phyloP scores from a whole-genome alignment of 352 stramenopile genomes.

The Phytophthora cactorum region DNA sequence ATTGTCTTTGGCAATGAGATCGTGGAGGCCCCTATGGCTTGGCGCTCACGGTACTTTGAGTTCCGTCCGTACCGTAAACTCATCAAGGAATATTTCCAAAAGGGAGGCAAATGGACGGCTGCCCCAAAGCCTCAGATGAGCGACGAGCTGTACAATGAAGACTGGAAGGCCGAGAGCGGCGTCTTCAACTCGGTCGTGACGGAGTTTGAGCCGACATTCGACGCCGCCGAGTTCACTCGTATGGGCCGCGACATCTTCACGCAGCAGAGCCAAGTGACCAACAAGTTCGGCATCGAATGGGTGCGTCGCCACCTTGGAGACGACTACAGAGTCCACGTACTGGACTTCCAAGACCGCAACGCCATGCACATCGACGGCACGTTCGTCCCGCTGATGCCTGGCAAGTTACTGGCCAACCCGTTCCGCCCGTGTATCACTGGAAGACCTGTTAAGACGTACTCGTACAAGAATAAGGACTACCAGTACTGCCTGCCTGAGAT shows the following conservation, averaged over 20 bases:
- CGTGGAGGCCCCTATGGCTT: slow-evolving; percentile 90
- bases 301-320: slow-evolving; percentile 86
- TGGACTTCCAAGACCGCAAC: slow-evolving; percentile 92
- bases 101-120: slow-evolving; percentile 89
- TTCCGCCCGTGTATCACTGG: slow-evolving; percentile 90
- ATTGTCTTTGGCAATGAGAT: slow-evolving; percentile 93
- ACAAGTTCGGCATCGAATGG: slow-evolving; percentile 92
- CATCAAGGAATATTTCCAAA: slow-evolving; percentile 92
- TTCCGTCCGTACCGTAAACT: slow-evolving; percentile 89
- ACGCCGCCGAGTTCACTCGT: slow-evolving; percentile 90
- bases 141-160: slow-evolving; percentile 89
- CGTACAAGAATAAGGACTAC: slow-evolving; percentile 90
- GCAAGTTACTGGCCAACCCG: slow-evolving; percentile 88
- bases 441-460: slow-evolving; percentile 84
- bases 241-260: slow-evolving; percentile 92
- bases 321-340: slow-evolving; percentile 86
- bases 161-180: slow-evolving; percentile 81
- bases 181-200: slow-evolving; percentile 90
- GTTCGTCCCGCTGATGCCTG: slow-evolving; percentile 87
- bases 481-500: slow-evolving; percentile 90
- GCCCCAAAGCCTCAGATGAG: slow-evolving; percentile 92
- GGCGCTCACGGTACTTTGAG: slow-evolving; percentile 91
- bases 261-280: slow-evolving; percentile 92
- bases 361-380: slow-evolving; percentile 93
- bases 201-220: slow-evolving; percentile 91